Evolutionary conservation across 768 basidiomycete genomes (phyloP).

Genomic region (Cyathus striatus): DNA sequence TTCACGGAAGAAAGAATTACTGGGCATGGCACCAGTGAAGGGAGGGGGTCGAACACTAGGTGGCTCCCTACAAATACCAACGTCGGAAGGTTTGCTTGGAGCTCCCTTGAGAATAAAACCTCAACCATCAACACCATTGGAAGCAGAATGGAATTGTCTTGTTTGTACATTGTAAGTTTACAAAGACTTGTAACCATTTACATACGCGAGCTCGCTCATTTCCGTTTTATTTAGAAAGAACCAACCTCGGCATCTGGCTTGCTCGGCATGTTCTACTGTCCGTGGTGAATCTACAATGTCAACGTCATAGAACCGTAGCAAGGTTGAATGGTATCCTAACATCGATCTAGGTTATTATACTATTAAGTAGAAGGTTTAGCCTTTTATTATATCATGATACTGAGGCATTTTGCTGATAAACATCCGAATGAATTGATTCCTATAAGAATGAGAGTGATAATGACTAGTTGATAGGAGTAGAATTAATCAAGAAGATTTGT

Average conservation of each 20-base stretch:
- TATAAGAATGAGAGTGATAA: too few relatives aligned
- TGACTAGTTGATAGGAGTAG: too few relatives aligned
- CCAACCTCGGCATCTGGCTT: slow-evolving; percentile 47
- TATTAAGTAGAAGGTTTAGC: too few relatives aligned
- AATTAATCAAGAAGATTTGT: too few relatives aligned
- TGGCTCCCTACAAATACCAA: slow-evolving; percentile 3
- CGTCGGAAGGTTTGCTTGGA: slow-evolving; percentile 5
- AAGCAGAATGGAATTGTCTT: slow-evolving; percentile 43
- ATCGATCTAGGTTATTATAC: too few relatives aligned
- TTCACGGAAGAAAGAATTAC: slow-evolving; percentile 36
- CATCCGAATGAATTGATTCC: too few relatives aligned
- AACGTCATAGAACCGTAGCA: too few relatives aligned
- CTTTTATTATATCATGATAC: too few relatives aligned
- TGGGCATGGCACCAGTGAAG: slow-evolving; percentile 33
- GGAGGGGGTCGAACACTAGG: slow-evolving; percentile 19
- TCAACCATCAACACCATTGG: not conserved
- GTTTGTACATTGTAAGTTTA: slow-evolving; percentile 61
- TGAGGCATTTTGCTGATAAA: too few relatives aligned
- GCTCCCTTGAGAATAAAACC: not conserved
- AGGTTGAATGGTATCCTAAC: too few relatives aligned
- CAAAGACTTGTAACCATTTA: too few relatives aligned
- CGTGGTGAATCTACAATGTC: too few relatives aligned
- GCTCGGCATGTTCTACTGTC: slow-evolving; percentile 56
- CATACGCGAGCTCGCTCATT: slow-evolving; percentile 4
- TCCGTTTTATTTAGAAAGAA: slow-evolving; percentile 38